Evolutionary conservation across 306 rosid genomes (phyloP), one percentile per base, ranked within the genome.

Genomic region (Medicago ruthenica): DNA sequence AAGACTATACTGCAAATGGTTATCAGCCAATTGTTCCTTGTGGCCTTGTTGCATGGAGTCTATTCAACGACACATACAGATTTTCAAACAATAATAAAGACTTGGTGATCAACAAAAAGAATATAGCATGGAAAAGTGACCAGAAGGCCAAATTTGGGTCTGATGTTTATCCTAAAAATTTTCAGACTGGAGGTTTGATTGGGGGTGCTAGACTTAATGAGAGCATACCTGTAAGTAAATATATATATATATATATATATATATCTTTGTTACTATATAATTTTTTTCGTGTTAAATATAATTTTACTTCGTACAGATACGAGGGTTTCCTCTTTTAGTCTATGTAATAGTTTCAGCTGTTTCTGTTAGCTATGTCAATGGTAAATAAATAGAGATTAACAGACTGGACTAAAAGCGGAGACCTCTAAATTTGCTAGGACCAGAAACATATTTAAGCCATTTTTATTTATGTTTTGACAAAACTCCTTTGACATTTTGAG

Each of bases 111-210:
- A 88, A 67, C 92, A 91, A 91, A 87, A 88, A 84, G 83, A 84
- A 84, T 87, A 93, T 93, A 36, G 88, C 97, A 44, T 93, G 98
- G 98, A 82, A 80, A 77, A 93, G 97, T 79, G 98, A 93, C 85
- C 78, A 73, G 67, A 57, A 13, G 14, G 63, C 58, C 1, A 93
- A 89, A 81, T 93, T 89, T 37, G 97, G 94, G 22, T 82, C 91
- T 8, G 87, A 86, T 80, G 90, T 93, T 73, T 93, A 82, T 82
- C 97, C 98, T 0, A 89, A 89, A 66, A 91, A 93, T 47, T 91
- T 93, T 55, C 98, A 93, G 82, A 18, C 67, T 14, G 82, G 84
- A 20, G 79, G 87, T 47, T 77, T 89, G 83, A 86, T 89, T 48
- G 97, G 98, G 31, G 98, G 98, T 17, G 98, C 82, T 45, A 89